These are phyloP conservation scores for Pyricularia sp. DNA, from an alignment of 2,329 filamentous ascomycete species.

Conservation along the genomic window DNA sequence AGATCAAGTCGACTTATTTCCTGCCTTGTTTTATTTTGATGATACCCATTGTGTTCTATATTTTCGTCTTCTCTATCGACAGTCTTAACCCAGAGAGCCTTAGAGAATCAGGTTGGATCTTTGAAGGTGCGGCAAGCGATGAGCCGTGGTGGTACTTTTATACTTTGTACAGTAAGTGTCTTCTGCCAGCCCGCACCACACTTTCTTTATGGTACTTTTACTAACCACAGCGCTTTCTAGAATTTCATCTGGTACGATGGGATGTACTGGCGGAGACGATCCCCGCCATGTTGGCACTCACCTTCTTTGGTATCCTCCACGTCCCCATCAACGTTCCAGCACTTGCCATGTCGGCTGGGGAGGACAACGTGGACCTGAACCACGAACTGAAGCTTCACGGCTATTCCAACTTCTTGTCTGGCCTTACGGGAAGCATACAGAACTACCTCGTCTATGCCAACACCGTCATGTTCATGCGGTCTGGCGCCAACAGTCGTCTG, in stretches of 20 bases:
- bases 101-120: conserved; percentile 78
- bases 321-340: conserved; percentile 98
- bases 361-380: conserved; percentile 88
- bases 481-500: conserved; percentile 77
- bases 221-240: conserved; percentile 30
- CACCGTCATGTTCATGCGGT: conserved; percentile 91
- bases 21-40: conserved; percentile 77
- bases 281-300: conserved; percentile 92
- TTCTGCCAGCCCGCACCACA: not conserved
- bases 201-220: not conserved
- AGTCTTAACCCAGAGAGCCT: conserved; percentile 57
- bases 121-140: conserved; percentile 70
- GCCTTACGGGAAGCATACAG: conserved; percentile 77
- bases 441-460: conserved; percentile 99
- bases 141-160: conserved; percentile 98
- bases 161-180: conserved; percentile 72
- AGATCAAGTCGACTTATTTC: conserved; percentile 73
- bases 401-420: conserved; percentile 85
- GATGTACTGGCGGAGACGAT: conserved; percentile 72
- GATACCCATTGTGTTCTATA: conserved; percentile 70
- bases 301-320: conserved; percentile 94
- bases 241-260: conserved; percentile 76
- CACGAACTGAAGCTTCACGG: conserved; percentile 88
- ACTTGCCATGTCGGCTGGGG: conserved; percentile 77
- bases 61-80: conserved; percentile 62